These are phyloP conservation scores for Phlebopus sp. DNA, from an alignment of 1,284 basidiomycete species.

Conservation along the genomic window DNA sequence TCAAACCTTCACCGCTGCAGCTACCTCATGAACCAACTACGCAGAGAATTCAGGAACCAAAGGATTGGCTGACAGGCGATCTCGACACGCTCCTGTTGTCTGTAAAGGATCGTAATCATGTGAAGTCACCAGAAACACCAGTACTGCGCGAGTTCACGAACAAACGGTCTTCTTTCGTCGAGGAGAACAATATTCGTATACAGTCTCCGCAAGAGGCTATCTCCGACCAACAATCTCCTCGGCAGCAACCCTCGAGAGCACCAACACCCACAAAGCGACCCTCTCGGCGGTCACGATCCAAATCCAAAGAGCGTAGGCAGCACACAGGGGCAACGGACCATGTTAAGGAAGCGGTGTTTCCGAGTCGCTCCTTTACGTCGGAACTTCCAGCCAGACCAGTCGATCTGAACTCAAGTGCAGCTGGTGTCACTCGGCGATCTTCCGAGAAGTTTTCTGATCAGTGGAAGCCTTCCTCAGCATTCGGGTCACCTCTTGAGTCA, in stretches of 20 bases:
- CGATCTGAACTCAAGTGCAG: constrained; percentile 9
- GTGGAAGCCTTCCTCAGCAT: constrained; percentile 10
- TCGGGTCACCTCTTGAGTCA: constrained; percentile 17
- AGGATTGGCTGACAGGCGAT: constrained; percentile 74
- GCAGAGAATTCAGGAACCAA: constrained; percentile 30
- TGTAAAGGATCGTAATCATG: constrained; percentile 19
- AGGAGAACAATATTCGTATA: constrained; percentile 46
- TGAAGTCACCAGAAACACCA: constrained; percentile 33
- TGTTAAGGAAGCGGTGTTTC: constrained; percentile 6
- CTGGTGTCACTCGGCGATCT: constrained; percentile 10
- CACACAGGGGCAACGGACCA: constrained; percentile 7
- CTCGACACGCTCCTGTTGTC: constrained; percentile 36
- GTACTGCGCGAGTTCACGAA: constrained; percentile 64
- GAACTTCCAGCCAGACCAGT: constrained; percentile 6
- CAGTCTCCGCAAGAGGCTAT: constrained; percentile 47
- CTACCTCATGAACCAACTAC: neutral
- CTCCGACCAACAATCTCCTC: constrained; percentile 38
- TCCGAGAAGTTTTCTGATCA: constrained; percentile 18
- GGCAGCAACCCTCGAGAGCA: constrained; percentile 22
- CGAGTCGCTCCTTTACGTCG: constrained; percentile 15
- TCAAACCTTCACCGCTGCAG: too few species aligned
- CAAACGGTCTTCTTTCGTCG: constrained; percentile 65
- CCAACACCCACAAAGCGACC: constrained; percentile 26
- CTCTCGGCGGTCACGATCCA: constrained; percentile 24
- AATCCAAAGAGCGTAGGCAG: constrained; percentile 26